Evolutionary conservation across 306 rosid species (phyloP), one percentile per base, ranked within the genome.

Genomic region (Rosa chinensis): DNA sequence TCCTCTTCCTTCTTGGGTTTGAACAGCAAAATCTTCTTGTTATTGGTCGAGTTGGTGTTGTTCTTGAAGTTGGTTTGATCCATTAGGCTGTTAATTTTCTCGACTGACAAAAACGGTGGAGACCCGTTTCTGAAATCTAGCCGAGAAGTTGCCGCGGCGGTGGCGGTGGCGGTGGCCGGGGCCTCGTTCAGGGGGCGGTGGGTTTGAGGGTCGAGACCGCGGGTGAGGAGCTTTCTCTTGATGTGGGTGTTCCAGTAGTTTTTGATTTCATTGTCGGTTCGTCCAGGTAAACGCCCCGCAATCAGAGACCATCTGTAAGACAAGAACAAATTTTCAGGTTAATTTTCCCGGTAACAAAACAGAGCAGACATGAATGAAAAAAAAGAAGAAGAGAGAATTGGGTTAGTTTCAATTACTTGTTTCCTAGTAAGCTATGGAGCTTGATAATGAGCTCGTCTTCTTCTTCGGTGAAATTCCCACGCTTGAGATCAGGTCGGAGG

Each of bases 181-280:
- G 77, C 50, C 39, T 86, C 86, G 61, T 83, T 84, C 20, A 90
- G 64, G 5, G 91, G 90, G 16, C 89, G 89, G 82, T 91, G 95
- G 3, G 95, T 89, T 48, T 91, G 91, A 0, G 95, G 95, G 75
- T 91, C 89, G 39, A 87, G 81, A 44, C 95, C 93, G 0, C 89
- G 85, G 77, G 48, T 79, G 25, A 89, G 82, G 74, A 91, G 96
- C 82, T 89, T 89, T 17, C 96, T 87, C 84, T 89, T 91, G 83
- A 91, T 86, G 86, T 91, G 93, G 1, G 96, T 89, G 80, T 90
- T 90, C 95, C 95, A 90, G 62, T 90, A 90, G 71, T 90, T 90
- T 55, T 90, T 90, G 5, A 90, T 90, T 82, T 90, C 95, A 58
- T 90, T 90, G 78, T 90, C 95, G 3, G 95, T 90, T 77, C 95